phyloP scores from a whole-genome alignment of 2,329 filamentous ascomycete species.

The Alternaria sp. region DNA sequence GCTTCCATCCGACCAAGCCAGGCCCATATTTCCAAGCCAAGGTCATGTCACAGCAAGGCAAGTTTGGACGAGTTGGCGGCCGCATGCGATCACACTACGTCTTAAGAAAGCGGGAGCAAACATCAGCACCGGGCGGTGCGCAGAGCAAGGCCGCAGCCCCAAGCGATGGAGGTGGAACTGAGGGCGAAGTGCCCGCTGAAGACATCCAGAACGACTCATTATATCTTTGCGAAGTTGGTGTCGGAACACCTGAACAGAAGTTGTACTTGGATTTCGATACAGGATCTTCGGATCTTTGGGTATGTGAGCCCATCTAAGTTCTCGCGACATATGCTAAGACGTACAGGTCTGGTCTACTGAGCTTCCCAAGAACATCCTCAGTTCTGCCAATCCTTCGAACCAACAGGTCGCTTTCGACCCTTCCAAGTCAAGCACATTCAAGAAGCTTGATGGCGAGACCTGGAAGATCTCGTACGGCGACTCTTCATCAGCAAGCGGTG shows the following conservation, averaged over 20 bases:
- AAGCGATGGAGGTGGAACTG: background rate
- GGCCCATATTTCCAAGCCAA: conserved; percentile 36
- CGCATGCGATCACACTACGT: conserved; percentile 33
- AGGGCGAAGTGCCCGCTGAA: conserved; percentile 30
- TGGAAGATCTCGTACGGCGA: conserved; percentile 73
- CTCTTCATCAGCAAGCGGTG: conserved; percentile 66
- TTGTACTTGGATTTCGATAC: conserved; percentile 75
- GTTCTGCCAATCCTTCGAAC: conserved; percentile 59
- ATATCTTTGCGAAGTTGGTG: conserved; percentile 62
- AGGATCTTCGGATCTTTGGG: conserved; percentile 70
- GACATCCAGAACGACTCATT: conserved; percentile 37
- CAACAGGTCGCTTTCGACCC: conserved; percentile 62
- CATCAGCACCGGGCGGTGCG: conserved; percentile 1
- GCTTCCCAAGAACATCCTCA: conserved; percentile 35
- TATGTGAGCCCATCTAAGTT: conserved; percentile 11
- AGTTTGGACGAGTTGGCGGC: conserved; percentile 31
- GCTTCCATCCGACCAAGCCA: conserved; percentile 36
- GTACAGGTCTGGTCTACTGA: conserved; percentile 35
- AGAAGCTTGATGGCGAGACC: conserved; percentile 55
- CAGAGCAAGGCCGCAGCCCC: conserved; percentile 10
- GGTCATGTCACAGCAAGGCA: conserved; percentile 28
- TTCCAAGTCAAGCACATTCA: conserved; percentile 47
- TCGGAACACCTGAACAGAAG: conserved; percentile 65
- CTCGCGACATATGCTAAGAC: background rate
- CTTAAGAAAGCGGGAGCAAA: conserved; percentile 23